Conservation (phyloP, 2,329 filamentous ascomycete species). For the Fusarium coffeatum region DNA sequence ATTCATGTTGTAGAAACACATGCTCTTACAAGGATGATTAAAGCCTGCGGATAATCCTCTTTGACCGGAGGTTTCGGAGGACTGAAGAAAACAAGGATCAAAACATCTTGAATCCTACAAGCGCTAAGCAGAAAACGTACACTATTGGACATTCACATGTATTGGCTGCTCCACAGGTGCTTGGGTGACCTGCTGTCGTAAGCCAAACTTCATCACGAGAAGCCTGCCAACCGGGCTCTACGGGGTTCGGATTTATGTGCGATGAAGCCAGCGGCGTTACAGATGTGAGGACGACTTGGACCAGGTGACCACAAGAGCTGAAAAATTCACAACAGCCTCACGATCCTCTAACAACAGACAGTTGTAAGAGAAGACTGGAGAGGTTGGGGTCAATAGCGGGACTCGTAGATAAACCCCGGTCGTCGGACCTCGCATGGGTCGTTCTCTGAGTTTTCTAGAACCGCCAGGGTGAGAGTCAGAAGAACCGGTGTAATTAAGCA, state of each 20-base stretch:
- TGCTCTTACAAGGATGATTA: conserved; percentile 6
- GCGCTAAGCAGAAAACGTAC: conserved; percentile 32
- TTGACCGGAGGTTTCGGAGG: conserved; percentile 36
- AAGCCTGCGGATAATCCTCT: conserved; percentile 18
- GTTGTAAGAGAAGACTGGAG: background rate
- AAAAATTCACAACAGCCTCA: background rate
- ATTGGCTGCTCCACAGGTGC: conserved; percentile 30
- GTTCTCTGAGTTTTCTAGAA: conserved; percentile 41
- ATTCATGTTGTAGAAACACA: conserved; percentile 12
- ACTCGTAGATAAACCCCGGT: conserved; percentile 20
- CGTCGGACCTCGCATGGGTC: conserved; percentile 21
- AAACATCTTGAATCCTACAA: conserved; percentile 14
- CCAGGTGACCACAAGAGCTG: conserved; percentile 17
- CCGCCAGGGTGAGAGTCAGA: conserved; percentile 29
- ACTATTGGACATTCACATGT: conserved; percentile 29
- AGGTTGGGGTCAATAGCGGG: conserved; percentile 22
- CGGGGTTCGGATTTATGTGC: background rate
- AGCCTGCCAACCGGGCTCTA: conserved; percentile 4
- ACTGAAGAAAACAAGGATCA: conserved; percentile 25
- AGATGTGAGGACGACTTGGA: background rate
- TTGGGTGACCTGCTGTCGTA: conserved; percentile 15
- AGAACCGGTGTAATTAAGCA: conserved; percentile 42
- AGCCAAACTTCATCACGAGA: conserved; percentile 15
- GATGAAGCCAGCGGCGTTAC: conserved; percentile 16
- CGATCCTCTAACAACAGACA: background rate